A percentile compares a stretch with the other conserved stretches of the same genome.
phyloP scores from a whole-genome alignment of 1,139 yeast genomes.

The Maudiozyma humilis region DNA sequence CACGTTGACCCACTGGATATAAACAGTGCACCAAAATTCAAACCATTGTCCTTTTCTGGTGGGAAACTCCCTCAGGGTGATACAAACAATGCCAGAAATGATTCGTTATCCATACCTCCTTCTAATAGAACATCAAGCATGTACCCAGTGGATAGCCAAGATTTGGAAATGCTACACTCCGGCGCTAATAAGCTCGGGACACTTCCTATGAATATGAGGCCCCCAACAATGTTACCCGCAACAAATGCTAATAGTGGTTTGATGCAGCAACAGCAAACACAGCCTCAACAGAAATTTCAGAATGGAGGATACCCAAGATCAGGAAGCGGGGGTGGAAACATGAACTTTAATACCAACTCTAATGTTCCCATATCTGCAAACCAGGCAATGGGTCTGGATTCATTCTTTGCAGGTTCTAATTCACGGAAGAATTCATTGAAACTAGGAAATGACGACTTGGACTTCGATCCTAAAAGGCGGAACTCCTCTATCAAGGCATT shows the following conservation, averaged over 20 bases:
- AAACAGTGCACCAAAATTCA: conserved; percentile 5
- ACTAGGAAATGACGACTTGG: conserved; percentile 13
- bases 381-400: conserved; percentile 8
- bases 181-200: conserved; percentile 7
- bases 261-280: not conserved
- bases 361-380: not conserved
- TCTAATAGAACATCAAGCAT: conserved; percentile 15
- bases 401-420: conserved; percentile 8
- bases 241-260: not conserved
- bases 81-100: not conserved
- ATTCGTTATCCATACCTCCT: conserved; percentile 4
- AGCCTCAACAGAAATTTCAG: not conserved
- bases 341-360: not conserved
- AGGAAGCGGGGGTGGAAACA: not conserved
- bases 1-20: conserved; percentile 3
- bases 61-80: not conserved
- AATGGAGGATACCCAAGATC: not conserved
- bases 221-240: conserved; percentile 10
- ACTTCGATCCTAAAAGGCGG: conserved; percentile 14
- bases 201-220: conserved; percentile 8
- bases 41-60: conserved; percentile 5
- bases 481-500: conserved; percentile 14
- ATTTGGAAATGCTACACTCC: conserved; percentile 13
- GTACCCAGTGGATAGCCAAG: conserved; percentile 13
- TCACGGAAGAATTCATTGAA: conserved; percentile 14